phyloP scores from a whole-genome alignment of 257 asterid species.

The Solanum etuberosum region DNA sequence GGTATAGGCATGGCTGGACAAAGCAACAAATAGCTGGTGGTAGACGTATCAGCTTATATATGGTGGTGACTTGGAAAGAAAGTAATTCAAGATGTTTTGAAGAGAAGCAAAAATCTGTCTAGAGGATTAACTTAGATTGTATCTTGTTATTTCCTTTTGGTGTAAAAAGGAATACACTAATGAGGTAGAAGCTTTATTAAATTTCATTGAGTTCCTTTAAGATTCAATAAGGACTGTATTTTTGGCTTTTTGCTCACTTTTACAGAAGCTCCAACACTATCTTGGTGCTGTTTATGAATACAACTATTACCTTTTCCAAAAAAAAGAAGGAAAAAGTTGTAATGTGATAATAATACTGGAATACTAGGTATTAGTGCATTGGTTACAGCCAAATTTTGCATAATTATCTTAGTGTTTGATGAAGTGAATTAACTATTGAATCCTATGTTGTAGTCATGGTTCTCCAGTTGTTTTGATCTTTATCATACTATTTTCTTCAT shows the following conservation, averaged over 20 bases:
- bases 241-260: background rate
- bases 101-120: background rate
- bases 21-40: background rate
- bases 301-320: background rate
- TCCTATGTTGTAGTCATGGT: background rate
- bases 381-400: background rate
- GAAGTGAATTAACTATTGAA: background rate
- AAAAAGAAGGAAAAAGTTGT: background rate
- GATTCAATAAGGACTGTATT: background rate
- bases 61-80: background rate
- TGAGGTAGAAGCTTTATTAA: background rate
- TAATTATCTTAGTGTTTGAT: background rate
- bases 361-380: background rate
- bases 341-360: background rate
- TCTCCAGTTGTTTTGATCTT: background rate
- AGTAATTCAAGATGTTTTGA: background rate
- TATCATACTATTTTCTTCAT: background rate
- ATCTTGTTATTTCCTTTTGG: background rate
- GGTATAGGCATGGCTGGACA: background rate
- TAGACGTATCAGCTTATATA: background rate
- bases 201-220: background rate
- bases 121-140: background rate
- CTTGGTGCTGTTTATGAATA: background rate
- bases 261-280: background rate
- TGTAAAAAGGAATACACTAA: background rate